Evolutionary conservation across 768 basidiomycete species (phyloP), one percentile per base, ranked within the genome.

Genomic region (Phaffia tasmanica): DNA sequence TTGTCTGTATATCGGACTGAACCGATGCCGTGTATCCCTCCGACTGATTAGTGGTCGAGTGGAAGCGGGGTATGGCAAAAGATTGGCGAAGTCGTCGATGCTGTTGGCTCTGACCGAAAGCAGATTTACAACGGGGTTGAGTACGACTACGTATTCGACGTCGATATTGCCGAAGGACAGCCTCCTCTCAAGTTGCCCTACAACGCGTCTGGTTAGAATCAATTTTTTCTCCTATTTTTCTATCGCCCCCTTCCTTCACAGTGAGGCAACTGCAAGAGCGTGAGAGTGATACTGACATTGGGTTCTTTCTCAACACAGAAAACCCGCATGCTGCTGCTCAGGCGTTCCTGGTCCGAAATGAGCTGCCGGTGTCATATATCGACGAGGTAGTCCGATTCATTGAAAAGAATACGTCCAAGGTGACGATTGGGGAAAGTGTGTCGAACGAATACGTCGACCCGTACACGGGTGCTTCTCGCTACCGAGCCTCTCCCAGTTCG

Each of bases 81-180:
- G 75, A 84, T 98, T 46, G 95, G 95, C 27, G 87, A 93, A 71
- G 93, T 98, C 6, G 91, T 93, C 4, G 95, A 95, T 73, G 93
- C 92, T 23, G 87, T 94, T 61, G 88, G 92, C 27, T 84, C 86
- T 47, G 84, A 84, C n/a, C 81, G 90, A 65, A 93, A 89, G 76
- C 89, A 93, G 76, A 81, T 95, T n/a, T 86, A 87, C 73, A 77
- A 91, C 71, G 95, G 95, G 21, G 86, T 86, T 73, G 94, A 98
- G 77, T 99, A 93, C 73, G 95, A 99, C 77, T 95, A 95, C 73
- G 94, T 99, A n/a, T 97, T 98, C 73, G 93, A 95, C 73, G 93
- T 99, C 47, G 95, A 98, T 73, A 86, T 97, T 30, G 82, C 89
- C 73, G 94, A 95, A 68, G 93, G 92, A 2, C 84, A 83, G 19